phyloP scores from a whole-genome alignment of 805 yeast genomes.

The Saccharomycopsis lassenensis region DNA sequence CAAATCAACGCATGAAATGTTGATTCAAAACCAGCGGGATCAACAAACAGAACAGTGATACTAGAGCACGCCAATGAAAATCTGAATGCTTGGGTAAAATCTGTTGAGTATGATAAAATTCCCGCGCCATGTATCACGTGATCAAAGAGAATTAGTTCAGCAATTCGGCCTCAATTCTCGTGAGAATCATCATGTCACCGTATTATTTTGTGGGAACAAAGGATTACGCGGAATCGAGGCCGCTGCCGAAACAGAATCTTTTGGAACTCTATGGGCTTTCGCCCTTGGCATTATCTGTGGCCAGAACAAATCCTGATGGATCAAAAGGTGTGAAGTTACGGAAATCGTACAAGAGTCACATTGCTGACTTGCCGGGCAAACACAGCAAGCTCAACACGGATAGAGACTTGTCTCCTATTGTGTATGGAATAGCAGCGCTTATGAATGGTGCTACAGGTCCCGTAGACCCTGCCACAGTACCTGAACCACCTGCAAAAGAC shows the following conservation, averaged over 20 bases:
- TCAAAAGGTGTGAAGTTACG: conserved; percentile 86
- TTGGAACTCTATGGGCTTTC: conserved; percentile 57
- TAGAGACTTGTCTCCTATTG: conserved; percentile 15
- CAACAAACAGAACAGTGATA: no score
- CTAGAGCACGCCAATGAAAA: no score
- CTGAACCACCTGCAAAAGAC: background rate
- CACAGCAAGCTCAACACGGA: conserved; percentile 45
- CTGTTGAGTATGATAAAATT: no score
- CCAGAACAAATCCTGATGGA: conserved; percentile 80
- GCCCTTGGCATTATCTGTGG: conserved; percentile 65
- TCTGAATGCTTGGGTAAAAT: no score
- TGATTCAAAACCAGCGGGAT: no score
- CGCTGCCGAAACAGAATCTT: conserved; percentile 67
- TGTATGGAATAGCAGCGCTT: conserved; percentile 1
- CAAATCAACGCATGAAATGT: no score
- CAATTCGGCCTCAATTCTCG: no score
- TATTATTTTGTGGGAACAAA: conserved; percentile 19
- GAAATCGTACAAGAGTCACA: conserved; percentile 90
- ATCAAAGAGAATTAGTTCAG: no score
- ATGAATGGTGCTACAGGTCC: background rate
- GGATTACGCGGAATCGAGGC: conserved; percentile 35
- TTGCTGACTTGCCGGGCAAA: conserved; percentile 75
- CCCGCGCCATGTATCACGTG: no score
- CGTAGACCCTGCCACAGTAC: conserved; percentile 1
- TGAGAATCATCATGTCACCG: no score